These are phyloP conservation scores for Mycena amicta DNA, from an alignment of 768 basidiomycete species.

Conservation along the genomic window DNA sequence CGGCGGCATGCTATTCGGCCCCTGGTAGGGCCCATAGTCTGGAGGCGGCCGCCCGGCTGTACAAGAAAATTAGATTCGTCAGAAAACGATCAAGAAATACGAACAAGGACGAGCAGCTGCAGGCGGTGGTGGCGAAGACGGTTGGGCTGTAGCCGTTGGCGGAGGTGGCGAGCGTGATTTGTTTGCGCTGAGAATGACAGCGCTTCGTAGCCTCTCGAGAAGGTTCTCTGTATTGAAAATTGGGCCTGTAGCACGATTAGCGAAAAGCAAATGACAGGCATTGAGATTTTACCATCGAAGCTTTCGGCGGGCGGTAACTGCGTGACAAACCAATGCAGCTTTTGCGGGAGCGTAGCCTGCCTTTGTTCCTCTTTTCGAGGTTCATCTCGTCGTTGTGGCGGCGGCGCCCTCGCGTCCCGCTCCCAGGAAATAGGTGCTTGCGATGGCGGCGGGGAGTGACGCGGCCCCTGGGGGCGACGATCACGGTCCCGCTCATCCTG, in stretches of 20 bases:
- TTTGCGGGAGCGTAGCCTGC: slow-evolving; percentile 45
- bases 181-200: slow-evolving; percentile 70
- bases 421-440: too few species aligned
- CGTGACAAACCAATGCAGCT: slow-evolving; percentile 84
- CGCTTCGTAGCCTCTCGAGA: slow-evolving; percentile 81
- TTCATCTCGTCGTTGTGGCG: slow-evolving; percentile 21
- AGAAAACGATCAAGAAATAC: slow-evolving; percentile 21
- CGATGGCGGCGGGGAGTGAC: slow-evolving; percentile 48
- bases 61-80: slow-evolving; percentile 9
- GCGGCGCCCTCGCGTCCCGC: slow-evolving; percentile 39
- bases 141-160: slow-evolving; percentile 51
- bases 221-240: slow-evolving; percentile 89
- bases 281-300: slow-evolving; percentile 80
- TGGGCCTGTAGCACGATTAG: slow-evolving; percentile 63
- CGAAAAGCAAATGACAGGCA: slow-evolving; percentile 2
- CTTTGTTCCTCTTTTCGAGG: slow-evolving; percentile 48
- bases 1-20: slow-evolving; percentile 53
- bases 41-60: slow-evolving; percentile 76
- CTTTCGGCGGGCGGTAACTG: slow-evolving; percentile 67
- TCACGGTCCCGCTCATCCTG: slow-evolving; percentile 36
- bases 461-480: slow-evolving; percentile 45
- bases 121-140: slow-evolving; percentile 39
- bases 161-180: slow-evolving; percentile 61
- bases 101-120: slow-evolving; percentile 40
- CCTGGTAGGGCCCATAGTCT: slow-evolving; percentile 85